These are phyloP conservation scores for Tranzscheliella williamsii DNA, from an alignment of 1,284 basidiomycete genomes.

Conservation along the genomic window DNA sequence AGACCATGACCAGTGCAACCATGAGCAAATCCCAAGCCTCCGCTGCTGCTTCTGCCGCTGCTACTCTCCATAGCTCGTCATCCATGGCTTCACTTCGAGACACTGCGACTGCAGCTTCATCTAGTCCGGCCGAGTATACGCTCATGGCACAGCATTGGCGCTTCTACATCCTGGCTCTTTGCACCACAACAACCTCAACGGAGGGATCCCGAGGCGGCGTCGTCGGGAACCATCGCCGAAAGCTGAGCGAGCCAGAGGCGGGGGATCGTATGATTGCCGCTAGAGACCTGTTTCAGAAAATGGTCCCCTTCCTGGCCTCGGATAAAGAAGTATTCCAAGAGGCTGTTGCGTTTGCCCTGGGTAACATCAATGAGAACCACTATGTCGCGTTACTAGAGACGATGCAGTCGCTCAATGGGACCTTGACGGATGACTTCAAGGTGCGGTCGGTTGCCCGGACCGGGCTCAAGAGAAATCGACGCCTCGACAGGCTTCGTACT, in stretches of 20 bases:
- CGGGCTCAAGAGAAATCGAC: constrained; percentile 65
- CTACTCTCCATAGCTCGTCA: constrained; percentile 17
- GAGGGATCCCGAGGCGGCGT: constrained; percentile 64
- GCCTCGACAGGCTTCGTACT: constrained; percentile 80
- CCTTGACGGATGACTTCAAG: constrained; percentile 75
- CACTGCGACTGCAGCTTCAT: constrained; percentile 45
- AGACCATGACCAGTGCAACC: constrained; percentile 13
- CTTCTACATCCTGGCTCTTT: constrained; percentile 79
- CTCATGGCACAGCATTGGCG: constrained; percentile 82
- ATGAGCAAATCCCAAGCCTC: constrained; percentile 31
- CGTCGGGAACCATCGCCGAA: constrained; percentile 73
- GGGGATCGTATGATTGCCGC: constrained; percentile 76
- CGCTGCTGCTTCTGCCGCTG: constrained; percentile 11
- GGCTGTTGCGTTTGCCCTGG: constrained; percentile 82
- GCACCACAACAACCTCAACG: constrained; percentile 68
- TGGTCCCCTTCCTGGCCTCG: constrained; percentile 83
- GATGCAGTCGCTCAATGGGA: constrained; percentile 76
- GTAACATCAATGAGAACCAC: constrained; percentile 76
- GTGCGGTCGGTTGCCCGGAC: constrained; percentile 60
- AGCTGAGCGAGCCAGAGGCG: constrained; percentile 67
- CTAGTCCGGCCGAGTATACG: constrained; percentile 66
- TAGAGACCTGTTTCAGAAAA: constrained; percentile 75
- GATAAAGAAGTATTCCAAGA: constrained; percentile 82
- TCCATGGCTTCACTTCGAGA: constrained; percentile 30
- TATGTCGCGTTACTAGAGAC: constrained; percentile 83